Evolutionary conservation across 345 rosid genomes (phyloP).

Genomic region (Syzygium aqueum): DNA sequence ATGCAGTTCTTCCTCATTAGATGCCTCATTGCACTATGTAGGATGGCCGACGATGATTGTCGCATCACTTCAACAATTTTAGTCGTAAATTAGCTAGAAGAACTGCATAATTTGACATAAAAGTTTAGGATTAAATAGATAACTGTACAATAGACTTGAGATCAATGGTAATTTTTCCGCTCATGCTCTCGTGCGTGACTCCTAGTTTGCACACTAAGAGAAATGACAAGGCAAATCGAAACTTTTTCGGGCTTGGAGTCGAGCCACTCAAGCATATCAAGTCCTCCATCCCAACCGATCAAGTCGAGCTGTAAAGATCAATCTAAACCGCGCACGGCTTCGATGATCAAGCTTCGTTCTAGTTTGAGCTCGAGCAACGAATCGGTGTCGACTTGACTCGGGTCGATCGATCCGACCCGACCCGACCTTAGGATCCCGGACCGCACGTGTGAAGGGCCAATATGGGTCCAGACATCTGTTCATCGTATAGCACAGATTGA

Average conservation of each 20-base stretch:
- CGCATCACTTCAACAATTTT: background rate
- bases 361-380: background rate
- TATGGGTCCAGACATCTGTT: background rate
- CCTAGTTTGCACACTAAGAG: background rate
- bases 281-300: too few relatives aligned
- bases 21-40: too few relatives aligned
- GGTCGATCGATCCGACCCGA: background rate
- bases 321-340: background rate
- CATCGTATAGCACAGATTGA: background rate
- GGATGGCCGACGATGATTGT: too few relatives aligned
- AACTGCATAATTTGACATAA: background rate
- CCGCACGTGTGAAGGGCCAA: background rate
- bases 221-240: background rate
- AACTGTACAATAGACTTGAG: background rate
- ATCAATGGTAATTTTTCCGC: rapidly evolving
- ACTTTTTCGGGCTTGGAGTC: background rate
- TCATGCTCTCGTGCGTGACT: background rate
- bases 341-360: background rate
- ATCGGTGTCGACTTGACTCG: background rate
- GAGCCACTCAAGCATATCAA: too few relatives aligned
- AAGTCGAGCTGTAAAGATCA: too few relatives aligned
- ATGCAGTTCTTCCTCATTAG: background rate
- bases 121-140: background rate
- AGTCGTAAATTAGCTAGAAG: background rate
- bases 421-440: background rate